Conservation (phyloP, 257 asterid genomes). For the Rhazya stricta region DNA sequence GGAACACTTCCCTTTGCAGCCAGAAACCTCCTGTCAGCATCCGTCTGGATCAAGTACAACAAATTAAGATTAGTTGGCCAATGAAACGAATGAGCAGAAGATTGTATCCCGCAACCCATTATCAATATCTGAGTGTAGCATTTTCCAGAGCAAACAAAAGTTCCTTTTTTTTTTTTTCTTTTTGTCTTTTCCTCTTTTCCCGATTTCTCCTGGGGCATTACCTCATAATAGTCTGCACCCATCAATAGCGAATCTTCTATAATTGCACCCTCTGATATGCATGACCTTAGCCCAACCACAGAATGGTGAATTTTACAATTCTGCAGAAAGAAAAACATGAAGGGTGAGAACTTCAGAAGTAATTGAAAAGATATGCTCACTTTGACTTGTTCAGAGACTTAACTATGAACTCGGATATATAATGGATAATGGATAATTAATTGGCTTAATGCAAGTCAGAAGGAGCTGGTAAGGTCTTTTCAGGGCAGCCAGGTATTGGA, state of each 20-base stretch:
- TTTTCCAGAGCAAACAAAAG: neutral
- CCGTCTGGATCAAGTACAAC: constrained; percentile 48
- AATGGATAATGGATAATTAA: neutral
- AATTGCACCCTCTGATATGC: constrained; percentile 89
- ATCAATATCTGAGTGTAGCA: neutral
- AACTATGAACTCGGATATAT: neutral
- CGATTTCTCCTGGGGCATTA: constrained; percentile 25
- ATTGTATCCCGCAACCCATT: neutral
- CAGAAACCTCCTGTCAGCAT: constrained; percentile 61
- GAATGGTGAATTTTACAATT: constrained; percentile 94
- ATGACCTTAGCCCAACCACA: constrained; percentile 92
- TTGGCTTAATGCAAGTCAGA: neutral
- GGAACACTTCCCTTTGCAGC: constrained; percentile 76
- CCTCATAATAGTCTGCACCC: constrained; percentile 98
- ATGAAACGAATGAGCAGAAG: constrained; percentile 8
- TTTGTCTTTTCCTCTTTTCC: too few relatives aligned
- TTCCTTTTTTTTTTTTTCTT: neutral
- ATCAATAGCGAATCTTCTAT: constrained; percentile 80
- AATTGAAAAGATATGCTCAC: neutral
- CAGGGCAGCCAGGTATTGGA: too few relatives aligned
- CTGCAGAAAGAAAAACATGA: constrained; percentile 31
- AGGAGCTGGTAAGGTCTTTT: neutral
- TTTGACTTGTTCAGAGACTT: neutral
- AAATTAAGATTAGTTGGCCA: constrained; percentile 4
- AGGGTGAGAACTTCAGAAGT: neutral